phyloP scores from a whole-genome alignment of 768 basidiomycete species.

The Cystofilobasidium capitatum region DNA sequence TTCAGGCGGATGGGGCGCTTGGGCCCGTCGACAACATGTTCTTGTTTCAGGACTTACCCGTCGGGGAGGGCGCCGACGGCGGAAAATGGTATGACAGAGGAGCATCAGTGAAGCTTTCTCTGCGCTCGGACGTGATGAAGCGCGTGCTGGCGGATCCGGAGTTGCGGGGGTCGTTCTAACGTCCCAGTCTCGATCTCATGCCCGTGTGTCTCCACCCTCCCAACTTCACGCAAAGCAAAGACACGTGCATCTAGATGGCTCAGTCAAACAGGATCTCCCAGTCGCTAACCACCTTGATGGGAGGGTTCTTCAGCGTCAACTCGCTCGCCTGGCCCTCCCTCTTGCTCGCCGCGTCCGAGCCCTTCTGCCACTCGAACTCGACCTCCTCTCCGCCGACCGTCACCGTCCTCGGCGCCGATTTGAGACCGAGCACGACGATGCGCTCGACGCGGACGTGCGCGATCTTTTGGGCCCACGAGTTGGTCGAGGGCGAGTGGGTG shows the following conservation, averaged over 20 bases:
- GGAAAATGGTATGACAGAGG: no score
- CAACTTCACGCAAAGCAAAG: neutral
- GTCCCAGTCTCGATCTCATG: no score
- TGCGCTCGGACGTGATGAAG: no score
- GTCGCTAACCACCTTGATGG: slow-evolving; percentile 36
- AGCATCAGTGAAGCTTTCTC: no score
- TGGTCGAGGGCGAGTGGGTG: slow-evolving; percentile 48
- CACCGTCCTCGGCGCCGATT: slow-evolving; percentile 48
- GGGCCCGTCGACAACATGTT: no score
- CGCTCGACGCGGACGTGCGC: slow-evolving; percentile 66
- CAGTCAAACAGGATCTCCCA: slow-evolving; percentile 38
- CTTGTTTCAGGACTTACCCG: no score
- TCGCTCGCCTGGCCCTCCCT: slow-evolving; percentile 59
- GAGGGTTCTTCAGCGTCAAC: slow-evolving; percentile 51
- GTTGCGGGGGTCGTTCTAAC: no score
- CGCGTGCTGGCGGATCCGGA: no score
- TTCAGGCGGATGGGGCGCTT: no score
- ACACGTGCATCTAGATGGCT: neutral
- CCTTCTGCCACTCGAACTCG: slow-evolving; percentile 59
- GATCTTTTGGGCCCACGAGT: slow-evolving; percentile 61
- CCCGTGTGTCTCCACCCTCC: no score
- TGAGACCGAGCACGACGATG: slow-evolving; percentile 67
- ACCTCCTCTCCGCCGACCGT: slow-evolving; percentile 43
- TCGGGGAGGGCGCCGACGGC: no score
- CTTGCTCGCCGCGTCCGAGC: slow-evolving; percentile 50